Evolutionary conservation across 805 yeast genomes (phyloP).

Genomic region (Candida golubevii): DNA sequence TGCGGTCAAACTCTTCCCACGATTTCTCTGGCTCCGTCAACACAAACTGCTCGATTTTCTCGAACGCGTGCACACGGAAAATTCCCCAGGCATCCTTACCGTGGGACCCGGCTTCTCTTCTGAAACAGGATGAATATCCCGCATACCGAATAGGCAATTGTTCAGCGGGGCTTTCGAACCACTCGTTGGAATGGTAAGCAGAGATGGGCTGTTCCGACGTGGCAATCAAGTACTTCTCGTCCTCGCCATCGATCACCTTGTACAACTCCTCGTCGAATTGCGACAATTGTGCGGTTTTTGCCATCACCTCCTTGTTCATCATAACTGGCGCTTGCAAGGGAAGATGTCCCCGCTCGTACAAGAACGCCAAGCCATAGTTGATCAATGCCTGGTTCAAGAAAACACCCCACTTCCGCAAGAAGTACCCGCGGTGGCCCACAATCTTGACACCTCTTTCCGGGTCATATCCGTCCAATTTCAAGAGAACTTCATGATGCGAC

Average conservation of each 20-base stretch:
- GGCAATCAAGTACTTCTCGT: slow-evolving; percentile 96
- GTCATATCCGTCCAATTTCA: slow-evolving; percentile 95
- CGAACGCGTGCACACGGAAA: slow-evolving; percentile 97
- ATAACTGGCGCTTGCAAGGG: slow-evolving; percentile 98
- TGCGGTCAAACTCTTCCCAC: slow-evolving; percentile 94
- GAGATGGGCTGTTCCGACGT: slow-evolving; percentile 99
- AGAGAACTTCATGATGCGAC: slow-evolving; percentile 92
- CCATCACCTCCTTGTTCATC: slow-evolving; percentile 99
- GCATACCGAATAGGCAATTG: slow-evolving; percentile 96
- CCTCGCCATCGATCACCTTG: slow-evolving; percentile 95
- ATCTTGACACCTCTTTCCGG: slow-evolving; percentile 98
- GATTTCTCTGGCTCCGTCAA: slow-evolving; percentile 97
- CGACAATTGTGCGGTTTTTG: slow-evolving; percentile 96
- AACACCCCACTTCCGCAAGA: slow-evolving; percentile 91
- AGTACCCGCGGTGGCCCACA: slow-evolving; percentile 98
- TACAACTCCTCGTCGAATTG: slow-evolving; percentile 97
- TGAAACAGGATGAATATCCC: slow-evolving; percentile 97
- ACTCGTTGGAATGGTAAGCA: slow-evolving; percentile 94
- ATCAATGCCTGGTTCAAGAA: slow-evolving; percentile 97
- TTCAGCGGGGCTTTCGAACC: slow-evolving; percentile 97
- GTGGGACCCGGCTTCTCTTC: slow-evolving; percentile 99
- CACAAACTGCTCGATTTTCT: slow-evolving; percentile 95
- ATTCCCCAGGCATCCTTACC: slow-evolving; percentile 99
- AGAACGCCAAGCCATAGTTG: slow-evolving; percentile 87
- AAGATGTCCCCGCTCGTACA: slow-evolving; percentile 71